A percentile compares a stretch with the other conserved stretches of the same genome.
Conservation (phyloP, 257 asterid genomes). For the Avicennia marina region DNA sequence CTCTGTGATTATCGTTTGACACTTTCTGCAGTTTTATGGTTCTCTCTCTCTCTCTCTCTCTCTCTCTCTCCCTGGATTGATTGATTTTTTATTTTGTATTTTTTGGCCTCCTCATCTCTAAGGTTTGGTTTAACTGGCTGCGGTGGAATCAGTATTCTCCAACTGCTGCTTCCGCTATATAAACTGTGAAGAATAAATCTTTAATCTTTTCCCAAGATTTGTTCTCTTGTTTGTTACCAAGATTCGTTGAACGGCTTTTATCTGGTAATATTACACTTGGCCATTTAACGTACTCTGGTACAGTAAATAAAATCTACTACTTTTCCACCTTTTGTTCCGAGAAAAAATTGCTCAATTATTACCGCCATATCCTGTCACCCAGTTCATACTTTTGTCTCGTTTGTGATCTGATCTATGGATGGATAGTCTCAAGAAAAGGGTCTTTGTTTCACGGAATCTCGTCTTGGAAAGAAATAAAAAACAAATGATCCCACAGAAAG, state of each 20-base stretch:
- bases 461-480: background rate
- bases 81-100: too few relatives aligned
- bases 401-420: background rate
- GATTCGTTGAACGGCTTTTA: background rate
- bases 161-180: background rate
- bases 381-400: background rate
- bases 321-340: background rate
- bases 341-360: background rate
- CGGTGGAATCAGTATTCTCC: background rate
- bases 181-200: background rate
- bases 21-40: background rate
- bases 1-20: background rate
- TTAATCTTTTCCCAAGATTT: background rate
- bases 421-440: background rate
- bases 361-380: background rate
- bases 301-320: background rate
- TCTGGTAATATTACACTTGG: too few relatives aligned
- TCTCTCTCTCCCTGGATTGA: background rate
- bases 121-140: too few relatives aligned
- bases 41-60: background rate
- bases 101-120: too few relatives aligned
- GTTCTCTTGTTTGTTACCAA: background rate
- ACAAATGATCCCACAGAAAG: background rate
- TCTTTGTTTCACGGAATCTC: background rate
- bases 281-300: background rate